Base-by-base conservation (phyloP, 1,284 basidiomycete species). In the Ustilago shanxiensis region DNA sequence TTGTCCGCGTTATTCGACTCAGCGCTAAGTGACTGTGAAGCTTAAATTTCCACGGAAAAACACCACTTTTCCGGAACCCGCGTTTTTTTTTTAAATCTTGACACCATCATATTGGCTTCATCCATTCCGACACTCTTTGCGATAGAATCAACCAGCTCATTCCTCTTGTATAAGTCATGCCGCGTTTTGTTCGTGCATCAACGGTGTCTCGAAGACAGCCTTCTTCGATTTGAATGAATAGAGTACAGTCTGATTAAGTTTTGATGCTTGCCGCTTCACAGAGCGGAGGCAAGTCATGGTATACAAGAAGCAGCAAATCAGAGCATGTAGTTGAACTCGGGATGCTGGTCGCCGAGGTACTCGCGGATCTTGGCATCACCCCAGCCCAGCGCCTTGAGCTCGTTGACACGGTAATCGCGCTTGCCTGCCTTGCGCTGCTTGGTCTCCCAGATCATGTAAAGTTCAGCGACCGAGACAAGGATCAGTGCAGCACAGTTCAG, bases 341-440 rank as follows among this genome's bases (percentile, higher is more conserved):
- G 80, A 37, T 83, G 80, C 29, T 70, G 66, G 51, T 84, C 83
- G 29, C 83, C 83, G 13, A 84, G 71, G 51, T 79, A 79, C 44
- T 70, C 68, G 33, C 77, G 72, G 51, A 83, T 79, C 28, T 71
- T 64, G 35, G 76, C 77, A 29, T 78, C 63, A 28, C 57, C 55
- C 81, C 76, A 80, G 18, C 77, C 72, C 5, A 57, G 61, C 8
- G 71, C 56, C 31, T 64, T 64, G 35, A 79, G 66, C 31, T 74
- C 56, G n/a, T 59, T 60, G 28, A 79, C 78, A 29, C 72, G 67
- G 50, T 71, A 45, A 61, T 81, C 78, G 2, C 79, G 66, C 56
- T 77, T 77, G 8, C 82, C 81, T 2, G 62, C 35, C 41, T 64
- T 73, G 22, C 81, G 72, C 39, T 64, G 55, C 54, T 64, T 63